Percentiles rank a stretch among this genome's conserved stretches.
These are phyloP conservation scores for Metschnikowia anglica DNA, from an alignment of 805 yeast species.

Conservation along the genomic window DNA sequence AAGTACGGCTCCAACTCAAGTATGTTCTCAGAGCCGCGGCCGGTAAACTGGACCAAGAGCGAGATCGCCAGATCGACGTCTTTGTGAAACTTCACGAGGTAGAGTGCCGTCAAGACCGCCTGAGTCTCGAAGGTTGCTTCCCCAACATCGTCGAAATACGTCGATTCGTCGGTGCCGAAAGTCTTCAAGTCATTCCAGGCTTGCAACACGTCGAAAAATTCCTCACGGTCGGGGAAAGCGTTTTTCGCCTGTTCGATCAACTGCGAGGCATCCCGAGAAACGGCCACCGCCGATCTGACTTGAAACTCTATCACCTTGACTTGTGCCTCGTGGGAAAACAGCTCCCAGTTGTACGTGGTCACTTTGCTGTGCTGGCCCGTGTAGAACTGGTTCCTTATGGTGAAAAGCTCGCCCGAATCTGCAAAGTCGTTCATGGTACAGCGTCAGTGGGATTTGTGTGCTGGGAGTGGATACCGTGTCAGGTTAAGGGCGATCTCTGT, in stretches of 20 bases:
- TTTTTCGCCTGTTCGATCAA: constrained; percentile 38
- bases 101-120: constrained; percentile 41
- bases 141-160: constrained; percentile 42
- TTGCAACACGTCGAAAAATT: constrained; percentile 36
- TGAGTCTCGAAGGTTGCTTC: constrained; percentile 38
- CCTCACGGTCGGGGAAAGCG: constrained; percentile 33
- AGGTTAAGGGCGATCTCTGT: no score
- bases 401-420: constrained; percentile 52
- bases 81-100: constrained; percentile 36
- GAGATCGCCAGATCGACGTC: constrained; percentile 39
- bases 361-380: constrained; percentile 56
- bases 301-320: constrained; percentile 42
- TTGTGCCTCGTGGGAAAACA: constrained; percentile 38
- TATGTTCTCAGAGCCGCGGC: constrained; percentile 17
- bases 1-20: constrained; percentile 43
- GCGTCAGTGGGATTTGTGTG: no score
- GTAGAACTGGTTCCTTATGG: constrained; percentile 57
- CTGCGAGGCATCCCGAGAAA: constrained; percentile 38
- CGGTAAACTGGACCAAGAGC: constrained; percentile 30
- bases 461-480: no score
- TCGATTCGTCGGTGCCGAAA: constrained; percentile 43
- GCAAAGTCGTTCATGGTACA: constrained; percentile 19
- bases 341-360: constrained; percentile 35
- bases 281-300: constrained; percentile 40
- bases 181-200: constrained; percentile 45